These are phyloP conservation scores for Ceraceosorus guamensis DNA, from an alignment of 1,284 basidiomycete species.

Conservation along the genomic window DNA sequence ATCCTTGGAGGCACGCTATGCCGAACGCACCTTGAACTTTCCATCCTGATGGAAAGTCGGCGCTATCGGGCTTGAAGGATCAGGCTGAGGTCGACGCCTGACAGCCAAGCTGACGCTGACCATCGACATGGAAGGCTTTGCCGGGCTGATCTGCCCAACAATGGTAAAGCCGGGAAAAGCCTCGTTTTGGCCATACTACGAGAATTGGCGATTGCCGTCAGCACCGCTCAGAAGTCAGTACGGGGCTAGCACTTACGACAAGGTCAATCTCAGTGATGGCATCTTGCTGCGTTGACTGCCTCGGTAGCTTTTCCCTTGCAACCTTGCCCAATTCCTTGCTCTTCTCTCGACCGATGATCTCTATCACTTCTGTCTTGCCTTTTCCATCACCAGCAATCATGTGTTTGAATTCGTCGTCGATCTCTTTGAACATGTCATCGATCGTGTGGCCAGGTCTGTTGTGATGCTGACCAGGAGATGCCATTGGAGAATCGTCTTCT, in stretches of 20 bases:
- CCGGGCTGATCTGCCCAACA: slow-evolving; percentile 17
- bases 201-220: not conserved
- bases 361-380: slow-evolving; percentile 2
- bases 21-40: slow-evolving; percentile 13
- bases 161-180: slow-evolving; percentile 34
- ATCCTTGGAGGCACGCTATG: no score
- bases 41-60: slow-evolving; percentile 28
- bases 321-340: not conserved
- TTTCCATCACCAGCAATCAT: no score
- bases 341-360: not conserved
- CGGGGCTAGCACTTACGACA: slow-evolving; percentile 5
- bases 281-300: slow-evolving; percentile 1
- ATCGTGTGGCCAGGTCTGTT: no score
- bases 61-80: slow-evolving; percentile 10
- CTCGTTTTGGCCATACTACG: slow-evolving; percentile 26
- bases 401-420: no score
- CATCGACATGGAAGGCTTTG: slow-evolving; percentile 9
- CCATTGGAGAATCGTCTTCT: not conserved
- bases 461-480: no score
- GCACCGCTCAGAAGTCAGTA: no score
- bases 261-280: slow-evolving; percentile 40
- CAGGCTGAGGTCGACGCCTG: slow-evolving; percentile 20
- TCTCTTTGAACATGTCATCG: no score
- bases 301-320: not conserved
- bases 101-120: slow-evolving; percentile 15